Evolutionary conservation across 2,329 filamentous ascomycete genomes (phyloP).

Genomic region (Ambrosiella beaveri): DNA sequence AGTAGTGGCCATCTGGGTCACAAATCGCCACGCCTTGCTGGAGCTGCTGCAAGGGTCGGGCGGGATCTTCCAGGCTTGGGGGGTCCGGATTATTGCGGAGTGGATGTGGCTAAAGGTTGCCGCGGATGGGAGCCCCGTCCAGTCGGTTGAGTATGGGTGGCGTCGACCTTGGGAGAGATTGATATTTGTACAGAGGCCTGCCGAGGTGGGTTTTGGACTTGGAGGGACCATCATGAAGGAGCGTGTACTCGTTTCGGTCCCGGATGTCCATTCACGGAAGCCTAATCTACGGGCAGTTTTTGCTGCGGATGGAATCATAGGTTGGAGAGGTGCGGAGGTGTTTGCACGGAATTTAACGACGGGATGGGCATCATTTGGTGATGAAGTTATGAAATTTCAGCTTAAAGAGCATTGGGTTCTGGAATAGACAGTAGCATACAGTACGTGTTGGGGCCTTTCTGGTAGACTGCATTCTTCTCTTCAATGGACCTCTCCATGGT

Average conservation of each 20-base stretch:
- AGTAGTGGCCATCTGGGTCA: slow-evolving; percentile 39
- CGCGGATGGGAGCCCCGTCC: too few relatives aligned
- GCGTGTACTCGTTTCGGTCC: slow-evolving; percentile 55
- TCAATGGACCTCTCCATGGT: not conserved
- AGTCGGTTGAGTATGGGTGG: too few relatives aligned
- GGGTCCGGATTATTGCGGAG: too few relatives aligned
- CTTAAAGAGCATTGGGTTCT: slow-evolving; percentile 34
- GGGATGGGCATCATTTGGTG: slow-evolving; percentile 66
- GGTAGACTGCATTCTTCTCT: too few relatives aligned
- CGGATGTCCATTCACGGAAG: slow-evolving; percentile 64
- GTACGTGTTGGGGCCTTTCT: not conserved
- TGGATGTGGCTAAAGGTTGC: too few relatives aligned
- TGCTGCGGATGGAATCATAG: not conserved
- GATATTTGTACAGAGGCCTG: too few relatives aligned
- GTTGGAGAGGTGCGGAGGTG: slow-evolving; percentile 37
- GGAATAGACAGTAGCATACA: not conserved
- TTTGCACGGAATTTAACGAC: slow-evolving; percentile 59
- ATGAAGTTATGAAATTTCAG: slow-evolving; percentile 57
- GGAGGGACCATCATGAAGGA: slow-evolving; percentile 40
- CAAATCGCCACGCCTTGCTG: slow-evolving; percentile 47
- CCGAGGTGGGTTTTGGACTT: slow-evolving; percentile 20
- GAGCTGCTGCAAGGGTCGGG: slow-evolving; percentile 27
- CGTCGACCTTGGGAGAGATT: too few relatives aligned
- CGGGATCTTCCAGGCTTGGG: too few relatives aligned
- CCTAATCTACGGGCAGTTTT: slow-evolving; percentile 50